Evolutionary conservation across 2,329 filamentous ascomycete genomes (phyloP), one percentile per base, ranked within the genome.

Genomic region (Pezicula carpinea): DNA sequence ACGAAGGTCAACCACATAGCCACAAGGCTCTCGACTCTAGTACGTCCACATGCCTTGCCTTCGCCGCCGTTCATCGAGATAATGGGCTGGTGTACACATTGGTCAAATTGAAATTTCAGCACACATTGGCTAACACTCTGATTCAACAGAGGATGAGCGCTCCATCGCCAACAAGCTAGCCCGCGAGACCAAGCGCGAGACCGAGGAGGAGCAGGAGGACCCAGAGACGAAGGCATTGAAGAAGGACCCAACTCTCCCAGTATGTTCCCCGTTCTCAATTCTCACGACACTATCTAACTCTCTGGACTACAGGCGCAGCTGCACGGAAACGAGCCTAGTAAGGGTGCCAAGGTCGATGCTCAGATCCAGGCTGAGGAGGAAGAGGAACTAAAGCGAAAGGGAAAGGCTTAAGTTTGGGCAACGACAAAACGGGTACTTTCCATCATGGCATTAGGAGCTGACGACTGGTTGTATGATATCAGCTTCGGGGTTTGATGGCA

Each of bases 241-340:
- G 51, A 46, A 57, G 38, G 83, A 89, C 56, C 74, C 84, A 3
- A 87, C 76, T 3, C 54, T 76, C 3, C 76, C 77, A 5, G 77
- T 79, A 68, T 47, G 75, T 57, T n/a, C 11, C 10, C 36, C 13
- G 35, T 17, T 4, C 19, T 14, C 31, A 17, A 40, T 66, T 3
- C 55, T 69, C 36, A 68, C 13, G 64, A 67, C n/a, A n/a, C 60
- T 47, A 60, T 58, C 26, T 13, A 29, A 39, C 41, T 51, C 26
- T 23, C 6, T 14, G 10, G 34, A n/a, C 14, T 17, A 31, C 34
- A 68, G 79, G 85, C 85, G 46, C 77, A 69, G 56, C 62, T 74
- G 53, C 85, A 90, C 61, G 85, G 85, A 50, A 89, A 89, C 63
- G 75, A 89, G 68, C 86, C 85, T 2, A 85, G 80, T 17, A 79